Conservation (phyloP, 1,139 yeast species). For the Hyphopichia buzzinii region DNA sequence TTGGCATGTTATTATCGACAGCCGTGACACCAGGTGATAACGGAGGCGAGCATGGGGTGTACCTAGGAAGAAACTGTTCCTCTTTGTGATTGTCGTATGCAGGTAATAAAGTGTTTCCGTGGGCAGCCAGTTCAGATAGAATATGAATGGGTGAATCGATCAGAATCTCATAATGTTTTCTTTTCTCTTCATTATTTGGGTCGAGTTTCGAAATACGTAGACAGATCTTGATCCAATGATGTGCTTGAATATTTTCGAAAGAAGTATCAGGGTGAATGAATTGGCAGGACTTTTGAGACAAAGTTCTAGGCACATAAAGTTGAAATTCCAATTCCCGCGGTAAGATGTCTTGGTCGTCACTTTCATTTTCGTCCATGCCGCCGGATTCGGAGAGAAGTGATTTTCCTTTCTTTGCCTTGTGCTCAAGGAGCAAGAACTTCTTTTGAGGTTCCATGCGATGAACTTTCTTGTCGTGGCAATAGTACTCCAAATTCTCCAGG, state of each 20-base stretch:
- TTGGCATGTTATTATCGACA: conserved; percentile 22
- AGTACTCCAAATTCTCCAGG: conserved; percentile 88
- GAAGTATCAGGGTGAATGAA: conserved; percentile 80
- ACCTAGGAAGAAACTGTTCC: conserved; percentile 16
- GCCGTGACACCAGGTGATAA: conserved; percentile 58
- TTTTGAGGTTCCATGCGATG: conserved; percentile 89
- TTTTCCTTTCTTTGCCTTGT: conserved; percentile 59
- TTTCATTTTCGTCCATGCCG: conserved; percentile 15
- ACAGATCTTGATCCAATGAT: conserved; percentile 92
- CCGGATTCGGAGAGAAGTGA: conserved; percentile 32
- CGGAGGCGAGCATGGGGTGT: conserved; percentile 31
- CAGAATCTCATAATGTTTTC: conserved; percentile 88
- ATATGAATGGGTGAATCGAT: conserved; percentile 90
- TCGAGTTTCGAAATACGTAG: conserved; percentile 68
- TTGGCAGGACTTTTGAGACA: conserved; percentile 45
- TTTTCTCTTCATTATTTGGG: conserved; percentile 52
- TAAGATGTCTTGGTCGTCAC: conserved; percentile 36
- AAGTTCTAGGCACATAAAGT: conserved; percentile 68
- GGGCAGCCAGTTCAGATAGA: conserved; percentile 63
- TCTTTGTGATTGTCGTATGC: conserved; percentile 38
- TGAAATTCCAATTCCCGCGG: conserved; percentile 78
- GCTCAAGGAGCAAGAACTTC: conserved; percentile 77
- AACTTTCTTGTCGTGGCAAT: conserved; percentile 78
- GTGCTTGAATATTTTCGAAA: conserved; percentile 71
- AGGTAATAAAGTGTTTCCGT: conserved; percentile 68